Evolutionary conservation across 2,329 filamentous ascomycete species (phyloP).

Genomic region (Cytospora paraplurivora): DNA sequence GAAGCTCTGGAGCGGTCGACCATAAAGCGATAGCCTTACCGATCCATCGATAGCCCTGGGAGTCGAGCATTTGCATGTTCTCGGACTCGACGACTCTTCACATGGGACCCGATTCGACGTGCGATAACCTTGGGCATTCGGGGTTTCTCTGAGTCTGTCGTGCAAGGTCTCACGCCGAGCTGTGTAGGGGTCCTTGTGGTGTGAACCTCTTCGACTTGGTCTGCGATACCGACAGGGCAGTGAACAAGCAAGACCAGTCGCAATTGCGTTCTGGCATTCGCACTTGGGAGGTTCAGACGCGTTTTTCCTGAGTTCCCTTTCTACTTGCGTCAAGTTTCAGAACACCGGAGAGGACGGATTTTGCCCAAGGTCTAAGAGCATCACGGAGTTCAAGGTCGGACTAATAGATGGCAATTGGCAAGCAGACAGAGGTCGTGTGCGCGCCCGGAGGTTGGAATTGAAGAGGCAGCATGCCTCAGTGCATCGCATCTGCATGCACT

Average conservation of each 20-base stretch:
- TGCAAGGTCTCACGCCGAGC: slow-evolving; percentile 9
- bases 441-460: not conserved
- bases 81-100: not conserved
- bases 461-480: not conserved
- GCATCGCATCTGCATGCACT: not conserved
- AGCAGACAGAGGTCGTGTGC: slow-evolving; percentile 7
- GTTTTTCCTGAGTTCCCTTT: slow-evolving; percentile 4
- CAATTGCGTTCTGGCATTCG: not conserved
- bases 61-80: not conserved
- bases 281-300: slow-evolving; percentile 7
- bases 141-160: slow-evolving; percentile 11
- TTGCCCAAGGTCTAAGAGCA: slow-evolving; percentile 8
- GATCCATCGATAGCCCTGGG: not conserved
- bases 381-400: slow-evolving; percentile 15
- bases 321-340: not conserved
- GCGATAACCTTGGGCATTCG: slow-evolving; percentile 6
- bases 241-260: not conserved
- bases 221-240: slow-evolving; percentile 6
- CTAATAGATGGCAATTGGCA: slow-evolving; percentile 12
- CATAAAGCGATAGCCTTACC: slow-evolving; percentile 52
- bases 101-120: not conserved
- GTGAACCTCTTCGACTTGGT: not conserved
- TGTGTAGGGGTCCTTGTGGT: slow-evolving; percentile 5
- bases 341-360: not conserved
- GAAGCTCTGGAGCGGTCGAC: slow-evolving; percentile 84